Evolutionary conservation across 2,329 filamentous ascomycete genomes (phyloP).

Genomic region (Teratosphaeria gauchensis): DNA sequence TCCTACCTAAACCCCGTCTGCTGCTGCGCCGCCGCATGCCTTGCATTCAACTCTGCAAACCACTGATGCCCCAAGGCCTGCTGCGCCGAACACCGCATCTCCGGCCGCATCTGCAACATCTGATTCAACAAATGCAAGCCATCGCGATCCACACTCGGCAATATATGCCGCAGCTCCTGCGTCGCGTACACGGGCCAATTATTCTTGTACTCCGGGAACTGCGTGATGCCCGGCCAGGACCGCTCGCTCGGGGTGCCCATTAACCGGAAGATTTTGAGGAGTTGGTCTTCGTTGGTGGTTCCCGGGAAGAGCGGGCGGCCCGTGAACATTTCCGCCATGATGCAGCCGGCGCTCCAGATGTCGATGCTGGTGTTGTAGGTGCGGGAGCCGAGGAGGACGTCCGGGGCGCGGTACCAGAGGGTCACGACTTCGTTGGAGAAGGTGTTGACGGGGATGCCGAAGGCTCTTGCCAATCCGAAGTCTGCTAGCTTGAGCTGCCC

Average conservation of each 20-base stretch:
- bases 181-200: conserved; percentile 92
- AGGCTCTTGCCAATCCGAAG: conserved; percentile 86
- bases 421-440: conserved; percentile 98
- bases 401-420: conserved; percentile 92
- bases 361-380: conserved; percentile 99
- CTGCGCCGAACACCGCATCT: conserved; percentile 78
- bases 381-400: conserved; percentile 83
- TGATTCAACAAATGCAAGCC: conserved; percentile 80
- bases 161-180: conserved; percentile 74
- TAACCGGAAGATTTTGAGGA: conserved; percentile 92
- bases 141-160: conserved; percentile 79
- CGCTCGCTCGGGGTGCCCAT: conserved; percentile 97
- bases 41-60: conserved; percentile 61
- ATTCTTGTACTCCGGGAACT: conserved; percentile 95
- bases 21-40: neutral
- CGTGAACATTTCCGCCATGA: conserved; percentile 99
- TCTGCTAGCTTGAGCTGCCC: conserved; percentile 87
- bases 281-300: conserved; percentile 96
- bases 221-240: conserved; percentile 88
- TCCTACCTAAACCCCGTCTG: neutral
- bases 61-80: conserved; percentile 85
- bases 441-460: conserved; percentile 94
- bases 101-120: conserved; percentile 88
- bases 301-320: conserved; percentile 91
- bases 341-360: conserved; percentile 97